Evolutionary conservation across 129 eudicot genomes (phyloP).

Genomic region (Mikania micrantha): DNA sequence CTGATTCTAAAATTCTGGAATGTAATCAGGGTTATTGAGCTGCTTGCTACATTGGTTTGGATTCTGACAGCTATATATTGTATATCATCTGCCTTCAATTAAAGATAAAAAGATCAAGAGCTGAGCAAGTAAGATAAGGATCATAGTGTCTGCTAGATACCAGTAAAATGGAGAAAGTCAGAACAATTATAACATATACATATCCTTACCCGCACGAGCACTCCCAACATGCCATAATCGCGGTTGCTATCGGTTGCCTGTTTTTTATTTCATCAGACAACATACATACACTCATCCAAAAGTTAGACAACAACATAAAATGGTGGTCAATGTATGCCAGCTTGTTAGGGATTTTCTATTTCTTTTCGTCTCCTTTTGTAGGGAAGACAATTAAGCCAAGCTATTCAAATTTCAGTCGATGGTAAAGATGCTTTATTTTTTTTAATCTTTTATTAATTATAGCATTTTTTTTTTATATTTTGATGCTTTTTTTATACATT

Average conservation of each 20-base stretch:
- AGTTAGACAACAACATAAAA: conserved; percentile 79
- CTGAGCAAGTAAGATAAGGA: conserved; percentile 63
- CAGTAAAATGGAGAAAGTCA: conserved; percentile 72
- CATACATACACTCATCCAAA: conserved; percentile 86
- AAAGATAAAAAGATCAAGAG: conserved; percentile 5
- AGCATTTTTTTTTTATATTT: background rate
- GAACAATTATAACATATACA: conserved; percentile 76
- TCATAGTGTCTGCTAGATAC: conserved; percentile 59
- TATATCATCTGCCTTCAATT: background rate
- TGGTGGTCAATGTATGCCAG: conserved; percentile 99
- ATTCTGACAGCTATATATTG: background rate
- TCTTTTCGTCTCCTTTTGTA: conserved; percentile 96
- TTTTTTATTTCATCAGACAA: conserved; percentile 97
- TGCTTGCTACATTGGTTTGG: conserved; percentile 18
- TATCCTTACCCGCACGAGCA: conserved; percentile 97
- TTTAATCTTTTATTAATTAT: too few relatives aligned
- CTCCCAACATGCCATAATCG: conserved; percentile 82
- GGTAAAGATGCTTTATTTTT: conserved; percentile 24
- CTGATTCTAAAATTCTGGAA: background rate
- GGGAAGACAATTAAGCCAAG: conserved; percentile 94
- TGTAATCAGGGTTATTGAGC: conserved; percentile 30
- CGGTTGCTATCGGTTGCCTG: conserved; percentile 88
- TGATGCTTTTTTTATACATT: background rate
- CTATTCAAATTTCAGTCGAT: conserved; percentile 92
- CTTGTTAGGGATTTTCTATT: conserved; percentile 90